Base-by-base conservation (phyloP, 2,329 filamentous ascomycete genomes). In the Orbilia brochopaga region DNA sequence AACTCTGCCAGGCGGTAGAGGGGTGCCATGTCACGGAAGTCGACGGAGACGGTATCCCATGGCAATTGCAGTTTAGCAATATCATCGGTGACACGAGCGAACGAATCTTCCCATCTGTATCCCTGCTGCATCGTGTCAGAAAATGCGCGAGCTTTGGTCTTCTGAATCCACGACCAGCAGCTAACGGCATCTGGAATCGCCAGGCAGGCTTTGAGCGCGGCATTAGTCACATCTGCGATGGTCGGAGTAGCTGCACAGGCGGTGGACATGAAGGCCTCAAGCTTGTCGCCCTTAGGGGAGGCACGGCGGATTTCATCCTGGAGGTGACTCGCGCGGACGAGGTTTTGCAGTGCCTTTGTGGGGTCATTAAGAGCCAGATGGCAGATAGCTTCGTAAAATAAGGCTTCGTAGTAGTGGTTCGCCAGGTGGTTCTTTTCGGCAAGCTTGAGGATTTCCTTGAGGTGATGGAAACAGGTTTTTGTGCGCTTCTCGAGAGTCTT, bases 121-220 rank as follows among this genome's bases (percentile, higher is more conserved):
- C 60, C 67, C 42, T 59, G 67, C 11, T 54, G 60, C 50, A 72
- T 63, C 23, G 65, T 51, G 5, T 58, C 55, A 13, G 67, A 61
- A 30, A 72, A 72, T 0, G 67, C 54, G 6, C 67, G 60, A n/a
- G 67, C 67, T 57, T 72, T 72, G 23, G 67, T 42, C 17, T 52
- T 54, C 35, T 72, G 67, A 11, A 72, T 65, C 67, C 67, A 72
- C 55, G 32, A 56, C 67, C 67, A 72, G 23, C 48, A 57, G 44
- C 35, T 52, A 2, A 72, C 30, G 21, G 61, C 55, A 55, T 72
- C 56, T 5, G 55, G 60, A 21, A 72, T 44, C 30, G 55, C 13
- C 10, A 72, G 30, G 24, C 67, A 72, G 32, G 67, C 67, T 61
- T 61, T 65, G 35, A 72, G 10, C 1, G 60, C 60, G 4, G 57